Evolutionary conservation across 345 rosid species (phyloP).

Genomic region (Clarkia xantiana): DNA sequence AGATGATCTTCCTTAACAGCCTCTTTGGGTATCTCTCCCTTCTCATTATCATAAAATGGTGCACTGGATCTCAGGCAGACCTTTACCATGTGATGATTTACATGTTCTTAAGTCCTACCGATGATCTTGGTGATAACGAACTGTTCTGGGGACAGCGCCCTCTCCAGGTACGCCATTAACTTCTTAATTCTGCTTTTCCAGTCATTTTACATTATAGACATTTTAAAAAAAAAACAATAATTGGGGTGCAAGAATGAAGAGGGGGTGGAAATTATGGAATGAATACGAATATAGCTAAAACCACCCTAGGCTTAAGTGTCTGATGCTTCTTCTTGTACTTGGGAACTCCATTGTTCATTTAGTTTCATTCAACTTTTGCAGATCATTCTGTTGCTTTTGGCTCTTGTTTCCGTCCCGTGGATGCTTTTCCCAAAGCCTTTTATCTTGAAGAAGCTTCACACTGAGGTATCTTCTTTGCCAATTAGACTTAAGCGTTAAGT

Average conservation of each 20-base stretch:
- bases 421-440: conserved; percentile 96
- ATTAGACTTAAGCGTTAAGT: not conserved
- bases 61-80: conserved; percentile 43
- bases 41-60: not conserved
- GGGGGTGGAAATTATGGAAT: too few species aligned
- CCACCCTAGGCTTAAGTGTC: too few species aligned
- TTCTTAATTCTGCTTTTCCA: too few species aligned
- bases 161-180: conserved; percentile 46
- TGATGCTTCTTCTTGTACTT: not conserved
- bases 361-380: conserved; percentile 23
- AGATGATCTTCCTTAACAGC: conserved; percentile 1
- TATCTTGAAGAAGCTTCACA: conserved; percentile 61
- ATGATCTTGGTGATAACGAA: conserved; percentile 73
- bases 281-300: too few species aligned
- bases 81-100: conserved; percentile 96
- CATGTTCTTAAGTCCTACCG: conserved; percentile 92
- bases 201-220: too few species aligned
- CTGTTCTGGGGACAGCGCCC: conserved; percentile 92
- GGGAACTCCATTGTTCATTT: not conserved
- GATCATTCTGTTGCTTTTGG: conserved; percentile 66
- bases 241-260: conserved; percentile 2
- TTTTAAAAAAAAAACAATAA: too few species aligned
- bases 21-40: not conserved
- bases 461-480: conserved; percentile 39
- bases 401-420: conserved; percentile 83